These are phyloP conservation scores for Suillus brevipes DNA, from an alignment of 768 basidiomycete genomes.

Conservation along the genomic window DNA sequence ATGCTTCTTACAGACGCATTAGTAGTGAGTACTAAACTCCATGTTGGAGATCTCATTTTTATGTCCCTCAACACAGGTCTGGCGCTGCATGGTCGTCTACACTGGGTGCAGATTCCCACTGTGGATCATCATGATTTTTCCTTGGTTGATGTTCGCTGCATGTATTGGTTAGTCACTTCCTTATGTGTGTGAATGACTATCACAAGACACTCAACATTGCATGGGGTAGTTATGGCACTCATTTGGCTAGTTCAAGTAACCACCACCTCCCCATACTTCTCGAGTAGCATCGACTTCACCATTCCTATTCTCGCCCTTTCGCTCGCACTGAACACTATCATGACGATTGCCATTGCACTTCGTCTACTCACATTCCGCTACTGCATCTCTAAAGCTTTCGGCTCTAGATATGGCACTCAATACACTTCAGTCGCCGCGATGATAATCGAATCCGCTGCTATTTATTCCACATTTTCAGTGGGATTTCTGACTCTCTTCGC, in stretches of 20 bases:
- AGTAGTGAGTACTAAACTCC: constrained; percentile 12
- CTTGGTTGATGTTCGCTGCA: background rate
- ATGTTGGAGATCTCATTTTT: background rate
- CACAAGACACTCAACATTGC: background rate
- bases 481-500: constrained; percentile 32
- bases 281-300: constrained; percentile 12
- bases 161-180: background rate
- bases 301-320: constrained; percentile 30
- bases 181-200: background rate
- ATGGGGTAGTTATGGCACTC: background rate
- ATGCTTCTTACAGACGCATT: constrained; percentile 18
- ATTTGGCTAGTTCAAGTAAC: constrained; percentile 1
- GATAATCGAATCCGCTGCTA: constrained; percentile 35
- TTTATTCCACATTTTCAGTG: constrained; percentile 29
- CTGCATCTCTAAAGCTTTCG: constrained; percentile 16
- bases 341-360: constrained; percentile 31
- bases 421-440: constrained; percentile 37
- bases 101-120: background rate
- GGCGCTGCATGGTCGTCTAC: constrained; percentile 5
- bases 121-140: background rate
- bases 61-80: background rate
- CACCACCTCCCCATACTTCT: background rate
- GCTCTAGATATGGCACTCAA: constrained; percentile 19
- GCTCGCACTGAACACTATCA: constrained; percentile 33
- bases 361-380: constrained; percentile 29